Conservation (phyloP, 2,329 filamentous ascomycete genomes). For the Cytospora piceae region DNA sequence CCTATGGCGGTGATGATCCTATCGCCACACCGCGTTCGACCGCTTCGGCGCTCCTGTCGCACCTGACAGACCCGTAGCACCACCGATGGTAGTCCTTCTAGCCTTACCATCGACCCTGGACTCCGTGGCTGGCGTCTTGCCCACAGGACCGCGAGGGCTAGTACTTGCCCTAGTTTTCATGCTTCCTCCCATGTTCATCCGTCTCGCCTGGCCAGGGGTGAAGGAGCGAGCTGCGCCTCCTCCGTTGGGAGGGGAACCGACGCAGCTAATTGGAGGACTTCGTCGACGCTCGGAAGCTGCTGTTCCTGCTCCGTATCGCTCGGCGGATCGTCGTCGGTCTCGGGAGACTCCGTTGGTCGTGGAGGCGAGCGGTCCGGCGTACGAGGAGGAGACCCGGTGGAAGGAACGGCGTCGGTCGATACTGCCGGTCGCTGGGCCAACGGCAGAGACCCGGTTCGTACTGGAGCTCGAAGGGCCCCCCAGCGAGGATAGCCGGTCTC, state of each 20-base stretch:
- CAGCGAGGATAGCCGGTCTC: slow-evolving; percentile 46
- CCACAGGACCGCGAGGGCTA: slow-evolving; percentile 28
- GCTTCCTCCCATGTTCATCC: slow-evolving; percentile 58
- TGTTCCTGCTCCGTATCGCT: slow-evolving; percentile 20
- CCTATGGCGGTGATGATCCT: slow-evolving; percentile 30
- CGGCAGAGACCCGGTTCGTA: slow-evolving; percentile 51
- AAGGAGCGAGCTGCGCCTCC: slow-evolving; percentile 39
- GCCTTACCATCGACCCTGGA: slow-evolving; percentile 35
- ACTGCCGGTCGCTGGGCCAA: slow-evolving; percentile 42
- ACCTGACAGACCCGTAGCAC: slow-evolving; percentile 34
- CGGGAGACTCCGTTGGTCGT: slow-evolving; percentile 60
- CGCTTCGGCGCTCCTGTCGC: slow-evolving; percentile 26
- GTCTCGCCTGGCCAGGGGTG: slow-evolving; percentile 59
- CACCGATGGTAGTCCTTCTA: slow-evolving; percentile 50
- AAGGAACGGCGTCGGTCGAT: slow-evolving; percentile 37
- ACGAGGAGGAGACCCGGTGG: slow-evolving; percentile 40
- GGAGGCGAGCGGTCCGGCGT: slow-evolving; percentile 51
- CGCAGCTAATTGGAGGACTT: slow-evolving; percentile 57
- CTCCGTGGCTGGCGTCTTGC: slow-evolving; percentile 20
- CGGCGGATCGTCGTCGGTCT: slow-evolving; percentile 47
- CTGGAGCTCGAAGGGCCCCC: slow-evolving; percentile 42
- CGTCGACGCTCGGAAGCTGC: slow-evolving; percentile 48
- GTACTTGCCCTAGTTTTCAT: slow-evolving; percentile 37
- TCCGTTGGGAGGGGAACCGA: slow-evolving; percentile 45
- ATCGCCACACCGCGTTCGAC: slow-evolving; percentile 36